Evolutionary conservation across 495 filamentous ascomycete genomes (phyloP).

Genomic region (Acidiella bohemica): DNA sequence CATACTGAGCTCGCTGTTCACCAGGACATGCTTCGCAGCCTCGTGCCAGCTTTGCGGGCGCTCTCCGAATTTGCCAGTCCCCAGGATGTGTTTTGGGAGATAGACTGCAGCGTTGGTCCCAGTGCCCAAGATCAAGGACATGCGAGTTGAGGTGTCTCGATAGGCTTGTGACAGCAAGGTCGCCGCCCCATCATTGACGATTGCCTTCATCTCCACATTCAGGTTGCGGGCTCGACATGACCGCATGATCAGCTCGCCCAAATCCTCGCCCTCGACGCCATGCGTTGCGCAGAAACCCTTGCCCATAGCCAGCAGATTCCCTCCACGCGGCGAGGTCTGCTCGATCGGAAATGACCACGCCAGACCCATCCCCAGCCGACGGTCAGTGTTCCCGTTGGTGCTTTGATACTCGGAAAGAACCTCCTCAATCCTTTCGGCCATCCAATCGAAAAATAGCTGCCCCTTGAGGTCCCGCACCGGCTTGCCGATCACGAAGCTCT

Average conservation of each 20-base stretch:
- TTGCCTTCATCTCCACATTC: constrained; percentile 30
- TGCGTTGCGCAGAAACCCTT: constrained; percentile 52
- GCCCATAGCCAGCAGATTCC: constrained; percentile 49
- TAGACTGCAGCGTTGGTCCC: constrained; percentile 33
- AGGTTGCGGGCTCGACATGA: constrained; percentile 39
- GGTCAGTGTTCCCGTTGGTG: constrained; percentile 17
- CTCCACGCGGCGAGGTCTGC: constrained; percentile 45
- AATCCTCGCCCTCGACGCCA: constrained; percentile 42
- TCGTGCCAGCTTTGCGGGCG: constrained; percentile 28
- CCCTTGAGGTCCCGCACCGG: constrained; percentile 40
- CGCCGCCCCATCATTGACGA: constrained; percentile 33
- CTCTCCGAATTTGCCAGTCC: constrained; percentile 25
- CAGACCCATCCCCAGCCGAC: constrained; percentile 43
- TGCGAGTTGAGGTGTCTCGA: constrained; percentile 26
- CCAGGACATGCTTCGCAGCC: constrained; percentile 28
- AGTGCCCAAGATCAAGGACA: constrained; percentile 34
- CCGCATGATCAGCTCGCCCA: constrained; percentile 43
- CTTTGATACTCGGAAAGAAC: constrained; percentile 31
- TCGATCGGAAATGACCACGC: constrained; percentile 61
- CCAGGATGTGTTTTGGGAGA: constrained; percentile 27
- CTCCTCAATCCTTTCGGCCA: constrained; percentile 46
- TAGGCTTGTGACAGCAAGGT: constrained; percentile 34
- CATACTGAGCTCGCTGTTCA: constrained; percentile 36
- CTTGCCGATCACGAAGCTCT: constrained; percentile 42
- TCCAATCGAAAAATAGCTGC: constrained; percentile 53